Evolutionary conservation across 495 filamentous ascomycete genomes (phyloP).

Genomic region (Podospora pseudocomata): DNA sequence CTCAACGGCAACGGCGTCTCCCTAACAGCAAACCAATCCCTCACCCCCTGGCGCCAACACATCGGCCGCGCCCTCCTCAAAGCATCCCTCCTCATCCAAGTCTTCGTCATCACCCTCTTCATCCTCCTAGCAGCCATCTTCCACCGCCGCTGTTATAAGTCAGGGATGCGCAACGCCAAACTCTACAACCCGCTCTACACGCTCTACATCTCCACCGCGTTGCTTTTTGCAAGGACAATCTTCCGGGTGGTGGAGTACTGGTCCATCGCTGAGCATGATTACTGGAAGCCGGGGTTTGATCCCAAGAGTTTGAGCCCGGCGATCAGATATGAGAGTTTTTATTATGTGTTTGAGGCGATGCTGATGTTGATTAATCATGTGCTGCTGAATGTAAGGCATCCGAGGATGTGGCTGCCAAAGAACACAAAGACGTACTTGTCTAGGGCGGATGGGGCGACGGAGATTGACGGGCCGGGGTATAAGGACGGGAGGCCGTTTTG

Average conservation of each 20-base stretch:
- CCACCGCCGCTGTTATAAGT: constrained; percentile 54
- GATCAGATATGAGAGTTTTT: constrained; percentile 66
- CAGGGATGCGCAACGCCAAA: constrained; percentile 51
- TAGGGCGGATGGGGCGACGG: constrained; percentile 56
- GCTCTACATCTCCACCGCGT: constrained; percentile 57
- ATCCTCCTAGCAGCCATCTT: constrained; percentile 55
- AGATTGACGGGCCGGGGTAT: constrained; percentile 62
- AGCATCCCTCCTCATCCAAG: constrained; percentile 63
- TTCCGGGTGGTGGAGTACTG: constrained; percentile 66
- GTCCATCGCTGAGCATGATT: constrained; percentile 35
- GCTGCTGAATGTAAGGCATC: constrained; percentile 61
- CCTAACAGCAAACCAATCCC: constrained; percentile 52
- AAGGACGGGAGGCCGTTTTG: constrained; percentile 51
- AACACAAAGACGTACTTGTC: constrained; percentile 63
- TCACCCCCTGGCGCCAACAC: constrained; percentile 43
- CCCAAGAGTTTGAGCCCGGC: constrained; percentile 44
- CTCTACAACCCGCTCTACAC: constrained; percentile 56
- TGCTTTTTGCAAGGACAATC: constrained; percentile 61
- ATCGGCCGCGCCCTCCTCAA: constrained; percentile 60
- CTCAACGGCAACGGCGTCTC: constrained; percentile 68
- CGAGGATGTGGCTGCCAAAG: constrained; percentile 56
- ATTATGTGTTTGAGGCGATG: constrained; percentile 65
- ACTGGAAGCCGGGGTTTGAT: constrained; percentile 29
- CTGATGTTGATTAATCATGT: constrained; percentile 62
- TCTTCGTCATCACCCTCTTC: constrained; percentile 61